Evolutionary conservation across 805 yeast genomes (phyloP).

Genomic region (Metschnikowia corniflorae): DNA sequence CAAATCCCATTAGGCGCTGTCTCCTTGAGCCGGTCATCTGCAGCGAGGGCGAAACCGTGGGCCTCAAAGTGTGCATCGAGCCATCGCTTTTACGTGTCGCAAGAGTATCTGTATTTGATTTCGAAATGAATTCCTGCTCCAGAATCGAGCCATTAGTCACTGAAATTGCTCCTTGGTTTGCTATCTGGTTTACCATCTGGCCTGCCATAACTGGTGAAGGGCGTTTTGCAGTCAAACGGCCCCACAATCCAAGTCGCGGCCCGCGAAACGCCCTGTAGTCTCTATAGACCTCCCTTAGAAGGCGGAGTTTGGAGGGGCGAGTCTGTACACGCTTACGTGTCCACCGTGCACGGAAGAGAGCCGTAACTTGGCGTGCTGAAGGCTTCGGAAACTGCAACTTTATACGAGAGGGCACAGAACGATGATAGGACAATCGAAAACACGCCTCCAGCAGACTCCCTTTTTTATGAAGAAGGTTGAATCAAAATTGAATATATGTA

Average conservation of each 20-base stretch:
- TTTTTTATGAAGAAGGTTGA: too few relatives aligned
- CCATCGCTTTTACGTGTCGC: slow-evolving; percentile 1
- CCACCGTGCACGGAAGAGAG: slow-evolving; percentile 13
- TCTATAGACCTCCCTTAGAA: slow-evolving; percentile 28
- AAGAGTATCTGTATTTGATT: neutral
- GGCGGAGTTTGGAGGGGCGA: slow-evolving; percentile 21
- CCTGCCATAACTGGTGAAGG: slow-evolving; percentile 13
- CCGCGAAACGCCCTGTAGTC: slow-evolving; percentile 30
- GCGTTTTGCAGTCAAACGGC: slow-evolving; percentile 14
- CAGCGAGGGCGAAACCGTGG: slow-evolving; percentile 6
- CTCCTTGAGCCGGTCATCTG: slow-evolving; percentile 29
- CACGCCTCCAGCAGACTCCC: too few relatives aligned
- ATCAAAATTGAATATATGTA: too few relatives aligned
- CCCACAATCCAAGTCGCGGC: slow-evolving; percentile 16
- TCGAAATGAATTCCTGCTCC: too few relatives aligned
- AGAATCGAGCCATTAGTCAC: neutral
- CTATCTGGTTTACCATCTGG: neutral
- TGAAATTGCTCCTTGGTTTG: neutral
- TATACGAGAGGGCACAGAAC: slow-evolving; percentile 6
- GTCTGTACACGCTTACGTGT: slow-evolving; percentile 12
- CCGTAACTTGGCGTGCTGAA: slow-evolving; percentile 12
- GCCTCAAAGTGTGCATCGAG: slow-evolving; percentile 6
- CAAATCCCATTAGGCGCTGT: slow-evolving; percentile 47
- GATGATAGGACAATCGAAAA: neutral
- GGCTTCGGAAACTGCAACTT: slow-evolving; percentile 14